Evolutionary conservation across 108 stramenopile genomes (phyloP).

Genomic region (Chaetoceros tenuissimus): DNA sequence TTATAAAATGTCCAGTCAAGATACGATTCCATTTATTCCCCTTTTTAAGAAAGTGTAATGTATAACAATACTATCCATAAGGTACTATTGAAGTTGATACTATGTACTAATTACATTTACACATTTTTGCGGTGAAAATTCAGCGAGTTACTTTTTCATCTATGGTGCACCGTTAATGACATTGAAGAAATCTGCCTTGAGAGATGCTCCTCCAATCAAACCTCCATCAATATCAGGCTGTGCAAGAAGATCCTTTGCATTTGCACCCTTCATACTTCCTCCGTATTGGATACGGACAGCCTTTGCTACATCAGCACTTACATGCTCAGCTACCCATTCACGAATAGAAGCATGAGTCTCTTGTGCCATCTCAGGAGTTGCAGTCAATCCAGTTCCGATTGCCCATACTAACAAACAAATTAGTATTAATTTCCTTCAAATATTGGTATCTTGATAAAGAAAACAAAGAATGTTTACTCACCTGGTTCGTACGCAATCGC

Average conservation of each 20-base stretch:
- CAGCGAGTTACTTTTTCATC: not conserved
- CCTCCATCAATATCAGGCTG: conserved; percentile 94
- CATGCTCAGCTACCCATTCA: conserved; percentile 81
- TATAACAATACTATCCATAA: no score
- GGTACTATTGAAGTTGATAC: no score
- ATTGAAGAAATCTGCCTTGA: conserved; percentile 91
- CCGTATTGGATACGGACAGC: conserved; percentile 94
- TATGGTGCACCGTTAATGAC: conserved; percentile 82
- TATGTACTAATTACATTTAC: no score
- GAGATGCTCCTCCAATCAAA: conserved; percentile 92
- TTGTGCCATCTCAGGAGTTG: conserved; percentile 99
- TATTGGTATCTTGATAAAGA: no score
- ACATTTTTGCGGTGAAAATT: no score
- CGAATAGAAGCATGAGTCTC: conserved; percentile 95
- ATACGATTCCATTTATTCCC: no score
- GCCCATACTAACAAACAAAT: conserved; percentile 83
- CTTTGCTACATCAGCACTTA: conserved; percentile 72
- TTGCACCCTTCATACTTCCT: conserved; percentile 92
- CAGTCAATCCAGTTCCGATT: conserved; percentile 98
- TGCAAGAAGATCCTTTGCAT: conserved; percentile 71
- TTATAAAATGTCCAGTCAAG: no score
- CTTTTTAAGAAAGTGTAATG: no score
- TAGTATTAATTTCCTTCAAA: no score
- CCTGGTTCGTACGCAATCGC: conserved; percentile 88
- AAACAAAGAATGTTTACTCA: no score